These are phyloP conservation scores for Elsinoe ampelina DNA, from an alignment of 2,329 filamentous ascomycete genomes.

Conservation along the genomic window DNA sequence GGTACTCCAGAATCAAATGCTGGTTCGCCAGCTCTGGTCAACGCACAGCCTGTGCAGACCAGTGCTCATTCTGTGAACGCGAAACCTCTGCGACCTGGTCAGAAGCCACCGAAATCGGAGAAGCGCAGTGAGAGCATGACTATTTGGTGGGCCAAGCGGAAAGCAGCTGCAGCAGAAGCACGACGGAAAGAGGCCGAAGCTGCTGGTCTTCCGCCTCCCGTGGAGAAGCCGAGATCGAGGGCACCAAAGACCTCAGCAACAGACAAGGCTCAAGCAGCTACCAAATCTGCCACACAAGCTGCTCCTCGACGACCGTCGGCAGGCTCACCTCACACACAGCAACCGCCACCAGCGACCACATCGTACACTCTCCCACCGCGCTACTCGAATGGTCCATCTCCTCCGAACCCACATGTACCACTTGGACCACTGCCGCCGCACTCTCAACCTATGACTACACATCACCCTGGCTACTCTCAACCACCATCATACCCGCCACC, in stretches of 20 bases:
- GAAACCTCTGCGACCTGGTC: constrained; percentile 18
- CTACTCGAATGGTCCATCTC: constrained; percentile 6
- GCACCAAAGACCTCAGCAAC: not conserved
- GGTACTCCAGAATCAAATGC: not conserved
- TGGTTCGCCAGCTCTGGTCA: not conserved
- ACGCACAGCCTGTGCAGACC: constrained; percentile 3
- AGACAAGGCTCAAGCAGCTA: constrained; percentile 1
- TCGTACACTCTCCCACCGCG: not conserved
- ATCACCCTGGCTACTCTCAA: constrained; percentile 2
- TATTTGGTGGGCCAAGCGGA: constrained; percentile 38
- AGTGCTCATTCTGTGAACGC: not conserved
- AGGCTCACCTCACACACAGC: not conserved
- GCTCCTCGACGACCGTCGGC: not conserved
- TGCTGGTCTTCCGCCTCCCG: not conserved
- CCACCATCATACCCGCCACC: not conserved
- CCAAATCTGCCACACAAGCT: not conserved
- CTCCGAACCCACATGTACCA: not conserved
- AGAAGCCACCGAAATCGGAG: constrained; percentile 30
- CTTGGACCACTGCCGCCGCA: not conserved
- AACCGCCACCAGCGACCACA: not conserved
- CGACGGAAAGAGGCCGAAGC: constrained; percentile 9
- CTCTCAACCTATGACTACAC: not conserved
- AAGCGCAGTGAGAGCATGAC: constrained; percentile 38
- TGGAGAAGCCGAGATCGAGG: not conserved
- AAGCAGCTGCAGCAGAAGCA: constrained; percentile 24